Conservation (phyloP, 805 yeast genomes). For the Tetrapisispora iriomotensis region DNA sequence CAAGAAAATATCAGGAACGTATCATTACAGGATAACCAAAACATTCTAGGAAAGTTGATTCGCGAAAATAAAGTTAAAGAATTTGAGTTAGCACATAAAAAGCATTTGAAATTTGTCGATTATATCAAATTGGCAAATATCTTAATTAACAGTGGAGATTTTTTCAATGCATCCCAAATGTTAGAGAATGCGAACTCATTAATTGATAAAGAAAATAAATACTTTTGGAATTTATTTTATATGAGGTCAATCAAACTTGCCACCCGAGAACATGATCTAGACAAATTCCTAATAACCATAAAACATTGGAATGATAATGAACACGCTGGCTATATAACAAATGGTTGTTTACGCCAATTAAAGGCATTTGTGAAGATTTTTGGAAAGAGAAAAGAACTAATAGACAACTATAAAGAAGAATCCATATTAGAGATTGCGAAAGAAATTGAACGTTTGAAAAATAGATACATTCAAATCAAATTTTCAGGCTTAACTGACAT, state of each 20-base stretch:
- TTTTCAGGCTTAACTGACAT: constrained; percentile 19
- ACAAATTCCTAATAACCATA: constrained; percentile 9
- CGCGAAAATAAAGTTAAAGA: constrained; percentile 7
- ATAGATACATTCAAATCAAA: constrained; percentile 13
- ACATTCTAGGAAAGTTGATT: background rate
- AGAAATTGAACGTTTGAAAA: constrained; percentile 11
- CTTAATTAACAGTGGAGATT: constrained; percentile 9
- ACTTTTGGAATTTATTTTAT: constrained; percentile 19
- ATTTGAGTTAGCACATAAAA: constrained; percentile 10
- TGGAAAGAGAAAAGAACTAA: background rate
- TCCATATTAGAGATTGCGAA: constrained; percentile 5
- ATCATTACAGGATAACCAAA: no score
- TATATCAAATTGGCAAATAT: constrained; percentile 17
- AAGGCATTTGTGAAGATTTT: constrained; percentile 9
- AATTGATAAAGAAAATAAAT: constrained; percentile 8
- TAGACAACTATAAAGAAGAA: constrained; percentile 1
- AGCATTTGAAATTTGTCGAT: constrained; percentile 14
- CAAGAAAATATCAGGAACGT: no score
- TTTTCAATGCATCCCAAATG: constrained; percentile 5
- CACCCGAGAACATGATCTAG: constrained; percentile 10
- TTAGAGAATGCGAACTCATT: constrained; percentile 5
- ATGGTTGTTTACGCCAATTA: constrained; percentile 16
- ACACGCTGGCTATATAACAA: constrained; percentile 12
- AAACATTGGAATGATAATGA: constrained; percentile 21
- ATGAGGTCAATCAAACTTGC: constrained; percentile 12